Percentiles rank a stretch among this genome's conserved stretches.
phyloP scores from a whole-genome alignment of 139 green algal species.

The Chlorella sp. region DNA sequence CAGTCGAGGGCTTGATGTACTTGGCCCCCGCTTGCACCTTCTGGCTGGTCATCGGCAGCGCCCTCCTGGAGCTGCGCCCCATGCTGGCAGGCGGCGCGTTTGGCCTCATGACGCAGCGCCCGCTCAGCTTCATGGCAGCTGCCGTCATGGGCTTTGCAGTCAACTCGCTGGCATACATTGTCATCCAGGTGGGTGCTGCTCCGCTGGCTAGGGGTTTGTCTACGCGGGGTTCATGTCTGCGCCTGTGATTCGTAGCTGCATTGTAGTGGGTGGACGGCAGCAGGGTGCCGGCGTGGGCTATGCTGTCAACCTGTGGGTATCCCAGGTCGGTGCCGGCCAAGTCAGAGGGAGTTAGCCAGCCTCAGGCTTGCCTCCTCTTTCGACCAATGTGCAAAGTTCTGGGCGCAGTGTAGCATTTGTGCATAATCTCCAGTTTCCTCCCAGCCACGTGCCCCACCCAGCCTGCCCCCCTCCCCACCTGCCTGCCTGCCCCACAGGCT shows the following conservation, averaged over 20 bases:
- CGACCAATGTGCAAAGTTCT: too few relatives aligned
- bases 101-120: slow-evolving; percentile 35
- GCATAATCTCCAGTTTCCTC: background rate
- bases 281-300: background rate
- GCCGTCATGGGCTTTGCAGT: slow-evolving; percentile 88
- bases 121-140: slow-evolving; percentile 63
- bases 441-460: background rate
- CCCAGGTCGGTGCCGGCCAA: too few relatives aligned
- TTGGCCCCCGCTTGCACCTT: slow-evolving; percentile 83
- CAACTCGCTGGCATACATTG: slow-evolving; percentile 85
- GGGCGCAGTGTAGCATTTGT: too few relatives aligned
- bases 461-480: too few relatives aligned
- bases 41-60: slow-evolving; percentile 76
- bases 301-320: too few relatives aligned
- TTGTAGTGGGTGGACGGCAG: too few relatives aligned
- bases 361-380: too few relatives aligned
- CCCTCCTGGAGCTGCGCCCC: slow-evolving; percentile 49
- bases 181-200: slow-evolving; percentile 70
- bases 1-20: slow-evolving; percentile 92
- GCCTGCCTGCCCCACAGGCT: slow-evolving; percentile 13
- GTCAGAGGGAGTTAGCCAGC: too few relatives aligned
- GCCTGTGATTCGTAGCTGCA: too few relatives aligned
- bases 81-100: slow-evolving; percentile 63
- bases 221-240: too few relatives aligned
- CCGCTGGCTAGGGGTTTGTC: too few relatives aligned